These are phyloP conservation scores for Peniophora sp. DNA, from an alignment of 1,284 basidiomycete species.

Conservation along the genomic window DNA sequence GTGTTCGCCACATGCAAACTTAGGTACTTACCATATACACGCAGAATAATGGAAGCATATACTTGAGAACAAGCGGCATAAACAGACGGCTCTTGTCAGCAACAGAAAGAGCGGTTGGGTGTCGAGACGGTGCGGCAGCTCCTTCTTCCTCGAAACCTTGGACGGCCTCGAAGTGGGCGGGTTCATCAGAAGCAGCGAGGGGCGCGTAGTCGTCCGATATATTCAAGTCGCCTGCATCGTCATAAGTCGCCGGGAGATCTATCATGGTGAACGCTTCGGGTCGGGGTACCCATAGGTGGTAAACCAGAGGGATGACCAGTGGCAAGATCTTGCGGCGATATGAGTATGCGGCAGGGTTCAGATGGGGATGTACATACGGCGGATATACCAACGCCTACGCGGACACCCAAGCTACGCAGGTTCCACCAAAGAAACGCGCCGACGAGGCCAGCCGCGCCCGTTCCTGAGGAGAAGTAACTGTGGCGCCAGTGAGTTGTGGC, in stretches of 20 bases:
- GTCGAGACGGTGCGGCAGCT: constrained; percentile 11
- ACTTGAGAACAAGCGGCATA: constrained; percentile 64
- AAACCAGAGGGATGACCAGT: constrained; percentile 66
- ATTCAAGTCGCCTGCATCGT: constrained; percentile 25
- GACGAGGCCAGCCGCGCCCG: constrained; percentile 88
- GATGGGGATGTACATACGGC: constrained; percentile 37
- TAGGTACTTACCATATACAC: constrained; percentile 56
- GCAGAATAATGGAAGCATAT: constrained; percentile 75
- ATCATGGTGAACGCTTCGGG: constrained; percentile 33
- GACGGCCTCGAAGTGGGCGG: constrained; percentile 1
- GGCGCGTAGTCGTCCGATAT: constrained; percentile 43
- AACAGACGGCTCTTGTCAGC: constrained; percentile 74
- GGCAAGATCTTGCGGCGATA: constrained; percentile 57
- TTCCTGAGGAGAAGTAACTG: constrained; percentile 85
- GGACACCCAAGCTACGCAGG: constrained; percentile 79
- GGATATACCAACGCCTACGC: constrained; percentile 75
- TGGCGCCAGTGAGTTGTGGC: neutral
- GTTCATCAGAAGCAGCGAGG: constrained; percentile 36
- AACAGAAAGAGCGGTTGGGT: constrained; percentile 38
- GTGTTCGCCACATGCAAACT: neutral
- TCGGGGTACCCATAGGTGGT: constrained; percentile 67
- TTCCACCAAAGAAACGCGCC: constrained; percentile 97
- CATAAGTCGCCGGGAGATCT: constrained; percentile 23
- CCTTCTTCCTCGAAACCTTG: constrained; percentile 1
- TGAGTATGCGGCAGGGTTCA: neutral